Conservation (phyloP, 352 stramenopile genomes). For the Aphanomyces astaci region DNA sequence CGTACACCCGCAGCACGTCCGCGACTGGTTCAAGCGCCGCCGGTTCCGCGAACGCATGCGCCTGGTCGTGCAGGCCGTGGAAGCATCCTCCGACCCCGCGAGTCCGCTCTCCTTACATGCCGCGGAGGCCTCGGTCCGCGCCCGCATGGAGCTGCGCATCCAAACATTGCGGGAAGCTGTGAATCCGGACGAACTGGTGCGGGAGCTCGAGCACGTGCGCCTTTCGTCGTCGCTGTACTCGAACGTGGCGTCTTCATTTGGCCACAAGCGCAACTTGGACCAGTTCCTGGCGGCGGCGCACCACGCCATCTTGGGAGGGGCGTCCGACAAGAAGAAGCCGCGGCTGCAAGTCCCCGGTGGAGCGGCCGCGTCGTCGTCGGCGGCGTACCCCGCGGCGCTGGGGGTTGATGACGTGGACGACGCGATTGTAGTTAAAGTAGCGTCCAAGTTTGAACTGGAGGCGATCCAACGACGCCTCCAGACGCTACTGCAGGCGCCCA, state of each 20-base stretch:
- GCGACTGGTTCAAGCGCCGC: slow-evolving; percentile 81
- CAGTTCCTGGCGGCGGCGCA: slow-evolving; percentile 51
- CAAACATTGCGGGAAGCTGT: slow-evolving; percentile 52
- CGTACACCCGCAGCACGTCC: slow-evolving; percentile 42
- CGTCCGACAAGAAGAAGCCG: neutral
- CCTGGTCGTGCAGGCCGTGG: slow-evolving; percentile 62
- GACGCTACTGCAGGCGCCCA: slow-evolving; percentile 47
- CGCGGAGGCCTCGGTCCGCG: slow-evolving; percentile 67
- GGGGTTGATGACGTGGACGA: slow-evolving; percentile 54
- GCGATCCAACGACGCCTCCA: slow-evolving; percentile 65
- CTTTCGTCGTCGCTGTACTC: slow-evolving; percentile 58
- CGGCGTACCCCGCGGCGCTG: slow-evolving; percentile 27
- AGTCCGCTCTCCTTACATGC: slow-evolving; percentile 31
- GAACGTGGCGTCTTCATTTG: slow-evolving; percentile 56
- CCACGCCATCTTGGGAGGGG: neutral
- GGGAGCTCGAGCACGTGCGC: slow-evolving; percentile 63
- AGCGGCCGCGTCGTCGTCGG: neutral
- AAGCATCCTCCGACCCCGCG: slow-evolving; percentile 35
- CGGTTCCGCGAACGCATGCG: slow-evolving; percentile 70
- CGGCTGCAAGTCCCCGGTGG: neutral
- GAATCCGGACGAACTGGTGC: slow-evolving; percentile 73
- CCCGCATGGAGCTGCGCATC: slow-evolving; percentile 72
- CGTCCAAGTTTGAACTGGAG: slow-evolving; percentile 47
- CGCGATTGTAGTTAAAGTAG: slow-evolving; percentile 54
- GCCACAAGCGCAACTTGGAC: slow-evolving; percentile 44